A percentile compares a stretch with the other conserved stretches of the same genome.
These are phyloP conservation scores for Podospora pseudopauciseta DNA, from an alignment of 495 filamentous ascomycete genomes.

Conservation along the genomic window DNA sequence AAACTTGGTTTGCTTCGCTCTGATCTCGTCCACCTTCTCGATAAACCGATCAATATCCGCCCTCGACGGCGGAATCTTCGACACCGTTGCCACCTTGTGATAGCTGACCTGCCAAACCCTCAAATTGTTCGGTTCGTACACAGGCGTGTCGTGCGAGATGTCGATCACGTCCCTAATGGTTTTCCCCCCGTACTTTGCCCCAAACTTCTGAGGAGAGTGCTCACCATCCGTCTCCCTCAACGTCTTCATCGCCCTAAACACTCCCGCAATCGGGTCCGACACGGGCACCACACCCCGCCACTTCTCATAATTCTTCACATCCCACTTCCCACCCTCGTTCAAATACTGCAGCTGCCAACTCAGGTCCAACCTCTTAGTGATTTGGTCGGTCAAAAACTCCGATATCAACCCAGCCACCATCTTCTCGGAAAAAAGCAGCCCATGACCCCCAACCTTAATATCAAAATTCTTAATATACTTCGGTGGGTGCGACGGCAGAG, in stretches of 20 bases:
- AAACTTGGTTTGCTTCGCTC: constrained; percentile 38
- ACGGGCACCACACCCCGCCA: constrained; percentile 79
- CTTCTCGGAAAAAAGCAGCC: constrained; percentile 73
- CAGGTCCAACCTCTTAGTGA: constrained; percentile 73
- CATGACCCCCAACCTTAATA: constrained; percentile 76
- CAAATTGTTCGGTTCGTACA: constrained; percentile 76
- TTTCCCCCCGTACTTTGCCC: constrained; percentile 54
- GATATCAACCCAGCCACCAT: constrained; percentile 78
- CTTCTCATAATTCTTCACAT: constrained; percentile 92
- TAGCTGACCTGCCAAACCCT: constrained; percentile 71
- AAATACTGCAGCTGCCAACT: constrained; percentile 90
- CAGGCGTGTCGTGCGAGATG: constrained; percentile 81
- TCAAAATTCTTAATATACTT: constrained; percentile 65
- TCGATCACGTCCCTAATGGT: constrained; percentile 74
- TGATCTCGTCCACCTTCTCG: constrained; percentile 68
- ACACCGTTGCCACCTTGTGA: constrained; percentile 85
- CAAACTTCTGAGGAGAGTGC: constrained; percentile 75
- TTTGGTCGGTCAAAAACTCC: constrained; percentile 68
- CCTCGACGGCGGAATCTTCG: constrained; percentile 79
- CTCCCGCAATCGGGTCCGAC: constrained; percentile 66
- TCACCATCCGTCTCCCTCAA: constrained; percentile 79
- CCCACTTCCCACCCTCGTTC: constrained; percentile 89
- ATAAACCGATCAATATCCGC: constrained; percentile 78
- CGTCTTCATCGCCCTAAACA: constrained; percentile 86
- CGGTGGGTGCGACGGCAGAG: constrained; percentile 38